phyloP scores from a whole-genome alignment of 169 alveolate genomes.

The Fabrea salina region DNA sequence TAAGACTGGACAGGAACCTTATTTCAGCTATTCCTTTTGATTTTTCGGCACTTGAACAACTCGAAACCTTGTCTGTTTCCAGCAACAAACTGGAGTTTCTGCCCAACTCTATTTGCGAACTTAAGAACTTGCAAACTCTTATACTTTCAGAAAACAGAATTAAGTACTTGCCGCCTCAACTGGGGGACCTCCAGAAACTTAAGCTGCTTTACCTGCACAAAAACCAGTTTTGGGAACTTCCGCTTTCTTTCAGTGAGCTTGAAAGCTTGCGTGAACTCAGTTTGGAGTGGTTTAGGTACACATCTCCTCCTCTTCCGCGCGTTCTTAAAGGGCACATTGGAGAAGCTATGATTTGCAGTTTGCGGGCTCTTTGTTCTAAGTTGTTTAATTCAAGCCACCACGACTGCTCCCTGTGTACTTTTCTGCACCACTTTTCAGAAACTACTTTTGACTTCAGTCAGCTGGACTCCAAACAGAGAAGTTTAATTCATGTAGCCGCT shows the following conservation, averaged over 20 bases:
- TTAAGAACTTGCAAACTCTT: neutral
- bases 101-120: neutral
- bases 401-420: neutral
- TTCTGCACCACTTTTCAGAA: constrained; percentile 35
- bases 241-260: neutral
- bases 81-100: neutral
- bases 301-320: constrained; percentile 38
- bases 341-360: constrained; percentile 11
- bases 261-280: constrained; percentile 37
- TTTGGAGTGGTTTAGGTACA: constrained; percentile 59
- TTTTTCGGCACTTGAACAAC: neutral
- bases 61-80: neutral
- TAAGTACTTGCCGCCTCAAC: neutral
- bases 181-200: neutral
- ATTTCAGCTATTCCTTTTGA: constrained; percentile 1
- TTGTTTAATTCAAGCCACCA: neutral
- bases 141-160: neutral
- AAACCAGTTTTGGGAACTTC: neutral
- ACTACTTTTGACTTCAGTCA: neutral
- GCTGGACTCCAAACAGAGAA: neutral
- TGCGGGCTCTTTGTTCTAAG: neutral
- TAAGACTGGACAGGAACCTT: neutral
- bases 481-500: constrained; percentile 37
- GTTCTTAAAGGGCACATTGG: constrained; percentile 20
- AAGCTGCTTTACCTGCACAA: neutral